Conservation (phyloP, 2,329 filamentous ascomycete genomes). For the Passalora sequoiae region DNA sequence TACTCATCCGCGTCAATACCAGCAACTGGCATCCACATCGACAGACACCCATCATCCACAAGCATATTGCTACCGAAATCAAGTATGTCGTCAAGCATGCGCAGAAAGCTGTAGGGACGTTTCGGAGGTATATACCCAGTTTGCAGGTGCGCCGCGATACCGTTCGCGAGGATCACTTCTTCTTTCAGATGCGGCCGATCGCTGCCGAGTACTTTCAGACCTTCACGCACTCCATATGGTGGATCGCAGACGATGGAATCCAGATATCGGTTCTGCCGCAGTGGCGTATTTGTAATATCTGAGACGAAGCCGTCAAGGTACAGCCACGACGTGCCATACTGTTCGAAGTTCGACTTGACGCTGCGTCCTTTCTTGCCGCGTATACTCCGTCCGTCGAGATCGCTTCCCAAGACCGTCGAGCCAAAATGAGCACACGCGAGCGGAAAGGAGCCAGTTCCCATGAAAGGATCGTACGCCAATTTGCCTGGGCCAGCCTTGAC, state of each 20-base stretch:
- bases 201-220: conserved; percentile 77
- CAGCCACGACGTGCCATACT: conserved; percentile 64
- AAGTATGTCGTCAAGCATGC: conserved; percentile 85
- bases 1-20: conserved; percentile 36
- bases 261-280: conserved; percentile 56
- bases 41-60: conserved; percentile 71
- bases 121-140: conserved; percentile 78
- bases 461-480: conserved; percentile 90
- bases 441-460: conserved; percentile 89
- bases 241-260: conserved; percentile 95
- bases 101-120: conserved; percentile 82
- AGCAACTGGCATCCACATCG: conserved; percentile 96
- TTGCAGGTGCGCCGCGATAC: conserved; percentile 63
- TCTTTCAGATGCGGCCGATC: conserved; percentile 52
- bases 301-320: conserved; percentile 77
- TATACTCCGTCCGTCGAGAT: conserved; percentile 89
- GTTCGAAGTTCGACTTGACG: conserved; percentile 70
- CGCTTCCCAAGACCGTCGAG: conserved; percentile 74
- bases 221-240: conserved; percentile 91
- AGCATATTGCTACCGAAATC: conserved; percentile 72
- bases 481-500: conserved; percentile 76
- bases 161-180: conserved; percentile 60
- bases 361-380: conserved; percentile 59
- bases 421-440: conserved; percentile 88
- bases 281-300: conserved; percentile 81